Conservation (phyloP, 2,329 filamentous ascomycete species). For the Penicillium italicum region DNA sequence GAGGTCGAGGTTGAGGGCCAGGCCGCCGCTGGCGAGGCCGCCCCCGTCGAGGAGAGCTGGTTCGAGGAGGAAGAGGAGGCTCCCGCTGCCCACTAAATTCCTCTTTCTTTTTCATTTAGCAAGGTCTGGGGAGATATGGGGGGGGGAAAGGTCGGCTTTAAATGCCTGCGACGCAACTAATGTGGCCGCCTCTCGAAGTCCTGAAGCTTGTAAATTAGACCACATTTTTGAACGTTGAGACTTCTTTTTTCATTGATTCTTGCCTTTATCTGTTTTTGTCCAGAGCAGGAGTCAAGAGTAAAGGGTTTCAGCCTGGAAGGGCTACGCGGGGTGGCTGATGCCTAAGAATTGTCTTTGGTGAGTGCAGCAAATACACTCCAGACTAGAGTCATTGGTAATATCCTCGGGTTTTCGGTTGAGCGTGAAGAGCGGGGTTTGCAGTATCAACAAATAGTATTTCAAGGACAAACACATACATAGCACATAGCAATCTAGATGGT, state of each 20-base stretch:
- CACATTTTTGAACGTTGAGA: conserved; percentile 24
- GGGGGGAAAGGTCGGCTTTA: conserved; percentile 24
- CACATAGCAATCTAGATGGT: background rate
- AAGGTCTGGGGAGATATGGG: conserved; percentile 29
- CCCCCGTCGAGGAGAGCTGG: conserved; percentile 68
- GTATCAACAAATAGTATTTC: background rate
- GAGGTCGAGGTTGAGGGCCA: conserved; percentile 92
- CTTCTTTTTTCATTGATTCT: conserved; percentile 18
- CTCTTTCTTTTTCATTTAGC: conserved; percentile 22
- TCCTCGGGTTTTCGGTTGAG: background rate
- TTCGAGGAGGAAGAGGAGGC: conserved; percentile 69
- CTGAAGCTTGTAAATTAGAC: conserved; percentile 31
- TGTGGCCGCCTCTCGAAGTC: conserved; percentile 25
- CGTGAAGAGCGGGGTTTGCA: background rate
- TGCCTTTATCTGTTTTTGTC: background rate
- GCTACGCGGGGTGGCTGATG: background rate
- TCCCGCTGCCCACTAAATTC: conserved; percentile 44
- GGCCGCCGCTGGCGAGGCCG: conserved; percentile 59
- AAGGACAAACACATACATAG: background rate
- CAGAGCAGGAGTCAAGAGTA: background rate
- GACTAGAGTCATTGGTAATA: background rate
- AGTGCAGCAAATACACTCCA: background rate
- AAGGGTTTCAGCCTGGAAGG: background rate
- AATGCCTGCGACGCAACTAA: conserved; percentile 19
- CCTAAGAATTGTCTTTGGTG: background rate